Conservation (phyloP, 805 yeast genomes). For the Grigorovia transvaalensis region DNA sequence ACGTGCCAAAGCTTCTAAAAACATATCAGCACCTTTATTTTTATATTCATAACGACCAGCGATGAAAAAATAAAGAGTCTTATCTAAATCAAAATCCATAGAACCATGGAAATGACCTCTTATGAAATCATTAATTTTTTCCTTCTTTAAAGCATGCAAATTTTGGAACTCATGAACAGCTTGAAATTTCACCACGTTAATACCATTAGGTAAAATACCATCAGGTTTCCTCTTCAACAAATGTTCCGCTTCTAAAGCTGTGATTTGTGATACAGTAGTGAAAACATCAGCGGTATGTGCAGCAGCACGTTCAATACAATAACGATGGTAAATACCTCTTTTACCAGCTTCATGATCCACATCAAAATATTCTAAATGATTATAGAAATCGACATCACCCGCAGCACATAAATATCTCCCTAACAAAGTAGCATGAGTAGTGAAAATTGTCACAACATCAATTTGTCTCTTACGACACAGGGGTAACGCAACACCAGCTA, state of each 20-base stretch:
- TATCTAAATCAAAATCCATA: constrained; percentile 86
- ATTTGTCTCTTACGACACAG: constrained; percentile 82
- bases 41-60: constrained; percentile 96
- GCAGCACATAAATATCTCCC: constrained; percentile 96
- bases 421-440: constrained; percentile 92
- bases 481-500: constrained; percentile 93
- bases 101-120: constrained; percentile 97
- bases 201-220: constrained; percentile 94
- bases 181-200: constrained; percentile 89
- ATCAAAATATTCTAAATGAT: constrained; percentile 77
- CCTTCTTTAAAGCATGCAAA: constrained; percentile 85
- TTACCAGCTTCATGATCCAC: constrained; percentile 98
- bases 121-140: constrained; percentile 84
- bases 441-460: constrained; percentile 90
- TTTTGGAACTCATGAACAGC: constrained; percentile 98
- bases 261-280: constrained; percentile 93
- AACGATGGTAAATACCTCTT: constrained; percentile 93
- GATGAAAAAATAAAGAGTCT: constrained; percentile 88
- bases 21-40: constrained; percentile 94
- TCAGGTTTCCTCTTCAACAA: constrained; percentile 91
- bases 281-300: constrained; percentile 94
- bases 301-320: constrained; percentile 93
- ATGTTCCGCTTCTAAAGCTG: constrained; percentile 94
- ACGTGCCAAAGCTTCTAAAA: constrained; percentile 84
- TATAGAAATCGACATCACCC: constrained; percentile 91